These are phyloP conservation scores for Pseudogymnoascus sp. DNA, from an alignment of 2,329 filamentous ascomycete species.

Conservation along the genomic window DNA sequence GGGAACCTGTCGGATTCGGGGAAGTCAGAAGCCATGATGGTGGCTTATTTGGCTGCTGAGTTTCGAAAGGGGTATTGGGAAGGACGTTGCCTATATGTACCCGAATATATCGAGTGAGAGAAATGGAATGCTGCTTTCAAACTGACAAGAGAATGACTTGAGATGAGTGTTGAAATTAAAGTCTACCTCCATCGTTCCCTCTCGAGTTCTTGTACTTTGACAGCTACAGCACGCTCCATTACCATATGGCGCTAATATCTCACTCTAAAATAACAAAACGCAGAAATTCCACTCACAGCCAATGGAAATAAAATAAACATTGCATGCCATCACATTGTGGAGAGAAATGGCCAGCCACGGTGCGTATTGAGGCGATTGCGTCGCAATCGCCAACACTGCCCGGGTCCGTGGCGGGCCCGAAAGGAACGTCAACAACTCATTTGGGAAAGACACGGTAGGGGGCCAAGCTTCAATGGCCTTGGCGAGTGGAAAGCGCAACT, in stretches of 20 bases:
- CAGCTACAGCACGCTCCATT: background rate
- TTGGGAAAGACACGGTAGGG: conserved; percentile 3
- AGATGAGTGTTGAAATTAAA: background rate
- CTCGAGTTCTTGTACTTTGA: background rate
- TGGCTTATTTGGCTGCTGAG: background rate
- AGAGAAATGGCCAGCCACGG: background rate
- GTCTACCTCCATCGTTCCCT: background rate
- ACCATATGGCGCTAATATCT: background rate
- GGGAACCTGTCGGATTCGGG: background rate
- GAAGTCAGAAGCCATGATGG: background rate
- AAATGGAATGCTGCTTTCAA: background rate
- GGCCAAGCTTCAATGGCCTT: background rate
- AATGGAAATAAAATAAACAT: conserved; percentile 1
- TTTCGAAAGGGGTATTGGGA: background rate
- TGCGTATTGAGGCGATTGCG: background rate
- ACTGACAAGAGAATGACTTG: background rate
- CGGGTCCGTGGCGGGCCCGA: background rate
- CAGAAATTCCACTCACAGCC: background rate
- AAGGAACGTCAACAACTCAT: background rate
- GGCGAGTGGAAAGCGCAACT: background rate
- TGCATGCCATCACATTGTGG: background rate
- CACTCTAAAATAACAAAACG: background rate
- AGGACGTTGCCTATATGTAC: background rate
- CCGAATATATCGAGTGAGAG: background rate
- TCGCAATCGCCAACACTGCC: background rate